Evolutionary conservation across 129 eudicot species (phyloP), one percentile per base, ranked within the genome.

Genomic region (Mikania micrantha): DNA sequence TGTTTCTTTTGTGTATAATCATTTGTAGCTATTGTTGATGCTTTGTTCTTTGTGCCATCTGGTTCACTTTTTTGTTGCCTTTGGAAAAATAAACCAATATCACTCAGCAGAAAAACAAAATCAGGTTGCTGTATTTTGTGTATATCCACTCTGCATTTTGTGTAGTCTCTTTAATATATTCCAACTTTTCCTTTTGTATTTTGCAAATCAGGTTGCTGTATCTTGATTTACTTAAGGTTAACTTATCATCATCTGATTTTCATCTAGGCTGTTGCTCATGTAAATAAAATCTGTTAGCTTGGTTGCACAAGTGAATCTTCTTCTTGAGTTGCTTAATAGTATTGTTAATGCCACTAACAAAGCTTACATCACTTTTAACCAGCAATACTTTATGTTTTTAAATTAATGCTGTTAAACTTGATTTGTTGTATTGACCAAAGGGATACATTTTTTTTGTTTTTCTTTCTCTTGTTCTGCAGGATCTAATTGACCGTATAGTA

Each of bases 401-500:
- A 1, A 3, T 32, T 32, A 5, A 32, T 61, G 70, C 44, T 54
- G 15, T 49, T 38, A 63, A 34, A 64, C 34, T 25, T 17, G 19
- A 34, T 10, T 38, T 28, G 5, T n/a, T 50, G 64, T 73, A 50
- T 38, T 54, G 40, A 48, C 48, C 35, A 16, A 73, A 47, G 15
- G 17, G 36, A 45, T n/a, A 31, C 24, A 4, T 58, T 59, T 9
- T 44, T 22, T 53, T 54, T 35, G 67, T 75, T 16, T 21, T n/a
- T 67, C 69, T 47, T 67, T 32, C 28, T 67, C 34, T 67, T 67
- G 59, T 67, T 10, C 11, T 74, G 74, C 72, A 94, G 99, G 99
- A 94, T 74, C 99, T 94, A 32, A 86, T 83, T 67, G 97, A 89
- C 38, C 85, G 99, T 20, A 84, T 94, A 75, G 48, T 87, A 75